phyloP scores from a whole-genome alignment of 495 filamentous ascomycete genomes.

The Tuber microsphaerosporum region DNA sequence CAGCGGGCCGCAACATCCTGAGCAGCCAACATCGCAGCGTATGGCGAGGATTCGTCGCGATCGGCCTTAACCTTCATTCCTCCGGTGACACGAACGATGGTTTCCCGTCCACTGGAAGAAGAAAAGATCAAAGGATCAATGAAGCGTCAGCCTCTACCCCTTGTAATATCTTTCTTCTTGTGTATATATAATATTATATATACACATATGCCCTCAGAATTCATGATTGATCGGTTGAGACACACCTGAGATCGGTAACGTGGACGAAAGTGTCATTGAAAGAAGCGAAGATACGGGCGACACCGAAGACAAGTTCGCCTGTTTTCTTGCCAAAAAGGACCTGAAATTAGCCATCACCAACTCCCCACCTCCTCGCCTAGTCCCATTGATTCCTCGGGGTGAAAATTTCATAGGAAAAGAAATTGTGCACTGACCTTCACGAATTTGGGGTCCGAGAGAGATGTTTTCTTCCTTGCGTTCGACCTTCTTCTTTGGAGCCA shows the following conservation, averaged over 20 bases:
- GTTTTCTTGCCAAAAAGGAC: slow-evolving; percentile 9
- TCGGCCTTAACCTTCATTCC: slow-evolving; percentile 99
- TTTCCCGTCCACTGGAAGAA: slow-evolving; percentile 91
- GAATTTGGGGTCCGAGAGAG: slow-evolving; percentile 88
- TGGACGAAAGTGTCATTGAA: slow-evolving; percentile 97
- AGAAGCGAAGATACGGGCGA: slow-evolving; percentile 97
- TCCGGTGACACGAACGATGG: slow-evolving; percentile 96
- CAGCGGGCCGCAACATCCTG: slow-evolving; percentile 90
- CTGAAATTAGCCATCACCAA: slow-evolving; percentile 18
- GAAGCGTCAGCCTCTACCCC: slow-evolving; percentile 43
- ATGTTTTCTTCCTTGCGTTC: slow-evolving; percentile 74
- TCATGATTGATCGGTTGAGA: slow-evolving; percentile 43
- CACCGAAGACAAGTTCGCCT: slow-evolving; percentile 97
- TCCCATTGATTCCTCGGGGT: background rate
- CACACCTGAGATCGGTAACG: slow-evolving; percentile 95
- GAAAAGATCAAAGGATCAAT: slow-evolving; percentile 49
- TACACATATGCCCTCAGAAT: slow-evolving; percentile 9
- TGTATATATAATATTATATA: slow-evolving; percentile 12
- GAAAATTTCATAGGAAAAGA: background rate
- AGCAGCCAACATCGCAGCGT: slow-evolving; percentile 99
- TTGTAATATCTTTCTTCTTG: slow-evolving; percentile 26
- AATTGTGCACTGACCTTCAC: slow-evolving; percentile 59
- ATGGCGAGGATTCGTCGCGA: slow-evolving; percentile 98
- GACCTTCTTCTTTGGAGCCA: slow-evolving; percentile 43
- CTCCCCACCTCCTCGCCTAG: background rate